These are phyloP conservation scores for Botrytis fragariae DNA, from an alignment of 2,329 filamentous ascomycete species.

Conservation along the genomic window DNA sequence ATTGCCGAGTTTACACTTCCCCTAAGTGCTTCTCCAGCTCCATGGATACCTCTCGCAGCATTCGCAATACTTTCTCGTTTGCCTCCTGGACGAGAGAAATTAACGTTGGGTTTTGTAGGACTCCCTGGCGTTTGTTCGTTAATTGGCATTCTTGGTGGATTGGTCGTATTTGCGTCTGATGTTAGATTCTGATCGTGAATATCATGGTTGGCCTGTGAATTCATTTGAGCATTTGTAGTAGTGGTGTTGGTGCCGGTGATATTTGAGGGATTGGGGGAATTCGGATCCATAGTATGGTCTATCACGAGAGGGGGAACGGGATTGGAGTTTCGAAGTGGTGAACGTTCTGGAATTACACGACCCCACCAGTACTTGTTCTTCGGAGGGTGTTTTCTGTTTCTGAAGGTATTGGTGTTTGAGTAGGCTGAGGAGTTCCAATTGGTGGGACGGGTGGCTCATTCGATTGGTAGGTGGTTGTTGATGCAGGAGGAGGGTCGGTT, in stretches of 20 bases:
- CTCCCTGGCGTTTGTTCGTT: background rate
- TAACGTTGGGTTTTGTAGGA: background rate
- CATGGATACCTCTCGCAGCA: slow-evolving; percentile 18
- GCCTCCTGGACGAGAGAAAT: slow-evolving; percentile 17
- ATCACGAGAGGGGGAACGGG: slow-evolving; percentile 4
- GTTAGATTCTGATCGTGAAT: background rate
- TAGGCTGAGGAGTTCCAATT: background rate
- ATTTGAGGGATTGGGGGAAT: background rate
- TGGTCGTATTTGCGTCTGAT: background rate
- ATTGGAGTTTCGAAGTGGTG: slow-evolving; percentile 19
- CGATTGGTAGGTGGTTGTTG: slow-evolving; percentile 9
- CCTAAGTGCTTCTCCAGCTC: slow-evolving; percentile 16
- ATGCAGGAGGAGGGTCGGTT: slow-evolving; percentile 16
- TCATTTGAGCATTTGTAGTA: background rate
- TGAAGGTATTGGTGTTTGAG: background rate
- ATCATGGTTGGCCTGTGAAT: slow-evolving; percentile 1
- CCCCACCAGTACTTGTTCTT: slow-evolving; percentile 17
- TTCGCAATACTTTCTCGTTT: slow-evolving; percentile 1
- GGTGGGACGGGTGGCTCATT: slow-evolving; percentile 4
- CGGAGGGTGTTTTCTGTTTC: background rate
- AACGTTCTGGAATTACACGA: slow-evolving; percentile 18
- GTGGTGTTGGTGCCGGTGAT: background rate
- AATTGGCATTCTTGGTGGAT: slow-evolving; percentile 4
- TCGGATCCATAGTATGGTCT: background rate
- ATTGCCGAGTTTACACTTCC: slow-evolving; percentile 15